Percentiles rank a stretch among this genome's conserved stretches.
These are phyloP conservation scores for Hirsutella minnesotensis DNA, from an alignment of 2,329 filamentous ascomycete species.

Conservation along the genomic window DNA sequence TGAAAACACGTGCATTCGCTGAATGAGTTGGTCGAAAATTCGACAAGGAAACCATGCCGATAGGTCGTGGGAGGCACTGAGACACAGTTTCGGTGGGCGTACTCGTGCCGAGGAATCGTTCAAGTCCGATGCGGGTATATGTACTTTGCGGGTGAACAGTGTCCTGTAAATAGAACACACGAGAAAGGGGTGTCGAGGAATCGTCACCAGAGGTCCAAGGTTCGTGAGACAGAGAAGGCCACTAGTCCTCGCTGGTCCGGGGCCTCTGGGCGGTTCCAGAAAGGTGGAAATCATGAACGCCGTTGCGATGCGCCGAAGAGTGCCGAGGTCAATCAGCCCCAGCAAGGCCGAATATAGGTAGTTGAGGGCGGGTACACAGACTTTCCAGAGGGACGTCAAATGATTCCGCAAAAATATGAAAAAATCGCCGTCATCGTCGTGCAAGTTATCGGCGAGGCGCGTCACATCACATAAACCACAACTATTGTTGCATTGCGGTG, in stretches of 20 bases:
- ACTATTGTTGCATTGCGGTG: constrained; percentile 21
- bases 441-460: neutral
- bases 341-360: neutral
- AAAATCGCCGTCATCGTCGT: constrained; percentile 6
- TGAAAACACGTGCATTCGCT: neutral
- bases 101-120: neutral
- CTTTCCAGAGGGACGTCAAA: too few species aligned
- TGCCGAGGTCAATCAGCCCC: too few species aligned
- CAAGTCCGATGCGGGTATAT: neutral
- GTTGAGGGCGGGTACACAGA: neutral
- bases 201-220: neutral
- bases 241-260: neutral
- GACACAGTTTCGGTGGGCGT: neutral
- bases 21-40: too few species aligned
- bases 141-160: neutral
- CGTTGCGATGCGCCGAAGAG: constrained; percentile 1
- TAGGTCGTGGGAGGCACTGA: too few species aligned
- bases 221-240: neutral
- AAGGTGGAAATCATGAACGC: constrained; percentile 1
- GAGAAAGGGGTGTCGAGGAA: neutral
- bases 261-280: constrained; percentile 1
- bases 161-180: neutral
- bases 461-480: neutral
- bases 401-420: neutral
- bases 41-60: too few species aligned